Percentiles rank a stretch among this genome's conserved stretches.
These are phyloP conservation scores for Tolypocladium capitatum DNA, from an alignment of 2,329 filamentous ascomycete species.

Conservation along the genomic window DNA sequence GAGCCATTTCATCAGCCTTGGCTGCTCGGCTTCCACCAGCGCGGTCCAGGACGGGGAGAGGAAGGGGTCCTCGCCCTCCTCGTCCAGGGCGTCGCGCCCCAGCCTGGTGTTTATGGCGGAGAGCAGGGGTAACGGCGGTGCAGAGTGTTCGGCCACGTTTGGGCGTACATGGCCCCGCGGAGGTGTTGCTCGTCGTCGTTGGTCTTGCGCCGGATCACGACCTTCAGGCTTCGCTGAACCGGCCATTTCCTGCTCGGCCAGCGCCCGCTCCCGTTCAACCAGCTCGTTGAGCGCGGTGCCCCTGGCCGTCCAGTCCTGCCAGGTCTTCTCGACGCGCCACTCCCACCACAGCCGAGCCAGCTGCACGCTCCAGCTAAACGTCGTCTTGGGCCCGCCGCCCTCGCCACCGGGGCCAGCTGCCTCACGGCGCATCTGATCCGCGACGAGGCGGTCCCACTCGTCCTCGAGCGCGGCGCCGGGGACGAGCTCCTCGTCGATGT, in stretches of 20 bases:
- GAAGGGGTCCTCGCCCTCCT: slow-evolving; percentile 6
- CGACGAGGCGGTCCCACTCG: slow-evolving; percentile 31
- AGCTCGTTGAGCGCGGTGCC: slow-evolving; percentile 26
- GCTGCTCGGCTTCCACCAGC: slow-evolving; percentile 3
- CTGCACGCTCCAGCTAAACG: slow-evolving; percentile 18
- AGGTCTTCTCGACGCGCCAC: slow-evolving; percentile 16
- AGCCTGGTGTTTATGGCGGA: slow-evolving; percentile 1
- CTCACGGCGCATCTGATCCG: slow-evolving; percentile 8
- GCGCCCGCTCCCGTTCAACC: slow-evolving; percentile 22
- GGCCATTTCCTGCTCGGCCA: slow-evolving; percentile 11
- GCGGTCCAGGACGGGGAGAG: slow-evolving; percentile 5
- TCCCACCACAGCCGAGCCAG: slow-evolving; percentile 19
- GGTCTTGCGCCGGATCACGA: neutral
- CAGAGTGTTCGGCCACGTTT: slow-evolving; percentile 3
- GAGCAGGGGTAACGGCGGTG: neutral
- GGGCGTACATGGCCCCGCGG: neutral
- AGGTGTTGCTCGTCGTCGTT: neutral
- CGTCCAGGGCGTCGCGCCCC: neutral
- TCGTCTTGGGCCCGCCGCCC: slow-evolving; percentile 1
- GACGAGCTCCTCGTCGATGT: slow-evolving; percentile 24
- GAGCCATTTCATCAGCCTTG: slow-evolving; percentile 3
- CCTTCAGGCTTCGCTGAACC: neutral
- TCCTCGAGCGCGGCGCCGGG: slow-evolving; percentile 27
- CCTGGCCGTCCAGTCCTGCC: slow-evolving; percentile 26
- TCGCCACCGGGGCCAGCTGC: neutral